A percentile compares a stretch with the other conserved stretches of the same genome.
Conservation (phyloP, 768 basidiomycete genomes). For the Cyathus striatus region DNA sequence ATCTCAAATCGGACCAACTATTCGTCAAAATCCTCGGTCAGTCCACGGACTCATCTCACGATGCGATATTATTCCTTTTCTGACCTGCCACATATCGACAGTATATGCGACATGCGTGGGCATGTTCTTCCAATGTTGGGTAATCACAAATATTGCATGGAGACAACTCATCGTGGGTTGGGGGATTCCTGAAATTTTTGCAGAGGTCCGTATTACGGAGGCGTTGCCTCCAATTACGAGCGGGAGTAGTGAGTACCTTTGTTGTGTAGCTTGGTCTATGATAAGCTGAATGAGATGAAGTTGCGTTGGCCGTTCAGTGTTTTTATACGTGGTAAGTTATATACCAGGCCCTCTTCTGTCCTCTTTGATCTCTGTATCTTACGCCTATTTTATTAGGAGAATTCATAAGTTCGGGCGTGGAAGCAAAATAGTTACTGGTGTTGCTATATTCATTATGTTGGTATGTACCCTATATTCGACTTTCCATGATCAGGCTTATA, state of each 20-base stretch:
- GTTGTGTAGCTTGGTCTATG: no score
- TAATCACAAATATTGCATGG: slow-evolving; percentile 7
- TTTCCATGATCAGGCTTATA: background rate
- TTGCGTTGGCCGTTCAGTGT: background rate
- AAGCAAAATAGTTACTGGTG: background rate
- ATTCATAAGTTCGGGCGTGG: slow-evolving; percentile 5
- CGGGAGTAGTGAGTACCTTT: background rate
- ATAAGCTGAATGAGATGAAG: no score
- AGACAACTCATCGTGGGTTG: slow-evolving; percentile 4
- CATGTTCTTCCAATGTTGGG: slow-evolving; percentile 4
- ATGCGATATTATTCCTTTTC: background rate
- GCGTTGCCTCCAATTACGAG: slow-evolving; percentile 3
- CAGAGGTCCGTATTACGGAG: slow-evolving; percentile 6
- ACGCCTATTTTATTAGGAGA: slow-evolving; percentile 1
- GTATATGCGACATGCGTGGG: slow-evolving; percentile 2
- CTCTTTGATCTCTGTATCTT: slow-evolving; percentile 2
- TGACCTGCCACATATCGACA: background rate
- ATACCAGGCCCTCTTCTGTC: slow-evolving; percentile 7
- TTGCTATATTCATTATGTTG: slow-evolving; percentile 4
- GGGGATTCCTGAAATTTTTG: slow-evolving; percentile 1
- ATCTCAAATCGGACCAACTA: background rate
- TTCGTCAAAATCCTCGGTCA: slow-evolving; percentile 1
- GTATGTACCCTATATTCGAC: slow-evolving; percentile 1
- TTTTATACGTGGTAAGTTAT: slow-evolving; percentile 1
- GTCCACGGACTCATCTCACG: background rate